A percentile compares a stretch with the other conserved stretches of the same genome.
These are phyloP conservation scores for Malania oleifera DNA, from an alignment of 164 flowering plant genomes.

Conservation along the genomic window DNA sequence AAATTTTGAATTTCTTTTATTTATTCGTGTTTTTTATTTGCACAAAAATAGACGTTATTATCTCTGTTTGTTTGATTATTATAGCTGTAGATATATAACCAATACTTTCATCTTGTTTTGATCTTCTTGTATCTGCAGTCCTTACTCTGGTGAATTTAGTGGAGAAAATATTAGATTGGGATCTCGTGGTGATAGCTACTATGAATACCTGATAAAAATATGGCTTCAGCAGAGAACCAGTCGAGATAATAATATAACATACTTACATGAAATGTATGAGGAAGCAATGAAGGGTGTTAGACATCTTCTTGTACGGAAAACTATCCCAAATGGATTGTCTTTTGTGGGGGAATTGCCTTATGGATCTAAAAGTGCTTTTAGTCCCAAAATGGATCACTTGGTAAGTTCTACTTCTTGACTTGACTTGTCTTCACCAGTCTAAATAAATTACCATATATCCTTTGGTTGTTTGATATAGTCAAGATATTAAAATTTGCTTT, in stretches of 20 bases:
- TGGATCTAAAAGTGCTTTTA: conserved; percentile 64
- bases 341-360: conserved; percentile 94
- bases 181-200: conserved; percentile 99
- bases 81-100: neutral
- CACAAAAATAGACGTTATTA: no score
- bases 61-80: neutral
- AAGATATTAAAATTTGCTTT: no score
- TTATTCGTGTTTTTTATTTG: no score
- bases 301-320: conserved; percentile 75
- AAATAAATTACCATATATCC: neutral
- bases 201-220: conserved; percentile 91
- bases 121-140: conserved; percentile 44
- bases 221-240: conserved; percentile 78
- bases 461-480: neutral
- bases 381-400: conserved; percentile 99
- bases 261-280: conserved; percentile 75
- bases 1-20: no score
- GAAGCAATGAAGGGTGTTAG: conserved; percentile 97
- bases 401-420: conserved; percentile 36
- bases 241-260: conserved; percentile 41
- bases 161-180: conserved; percentile 94
- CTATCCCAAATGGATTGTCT: conserved; percentile 78
- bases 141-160: conserved; percentile 75
- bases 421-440: neutral
- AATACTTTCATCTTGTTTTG: conserved; percentile 2